Evolutionary conservation across 345 rosid genomes (phyloP), one percentile per base, ranked within the genome.

Genomic region (Brassica incana): DNA sequence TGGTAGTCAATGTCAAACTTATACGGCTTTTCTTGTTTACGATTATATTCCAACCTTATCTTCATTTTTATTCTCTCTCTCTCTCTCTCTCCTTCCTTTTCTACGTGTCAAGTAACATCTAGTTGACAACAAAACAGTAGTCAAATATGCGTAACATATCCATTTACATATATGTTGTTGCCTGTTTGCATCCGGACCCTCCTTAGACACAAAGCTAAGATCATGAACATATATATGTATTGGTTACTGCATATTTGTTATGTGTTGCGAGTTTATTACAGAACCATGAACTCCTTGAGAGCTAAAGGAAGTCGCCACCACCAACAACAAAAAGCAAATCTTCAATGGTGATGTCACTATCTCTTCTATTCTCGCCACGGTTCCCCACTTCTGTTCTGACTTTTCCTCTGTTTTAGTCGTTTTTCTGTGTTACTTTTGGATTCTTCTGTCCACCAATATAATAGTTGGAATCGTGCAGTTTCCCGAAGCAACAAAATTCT

Each of bases 361-460:
- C 67, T 75, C 76, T 65, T 38, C 72, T 75, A 65, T 25, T 75
- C 71, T 80, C 50, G 68, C 76, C 83, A 65, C n/a, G 71, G 77
- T 71, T 80, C 77, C 83, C 80, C 83, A 76, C 83, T 76, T 80
- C 56, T 80, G 64, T 20, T 69, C 61, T 76, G 73, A 70, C 77
- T 80, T 75, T 76, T 76, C 2, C 36, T 20, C 60, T 62, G 6
- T 50, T 69, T 69, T 61, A n/a, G 18, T 74, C 38, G 5, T 69
- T 69, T 18, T 33, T 71, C 14, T 50, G n/a, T 50, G 23, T 45
- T 38, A 25, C n/a, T 67, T 38, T 66, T 18, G 62, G 50, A 18
- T 45, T 63, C 82, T 45, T 73, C 20, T 73, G 43, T 65, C 30
- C 77, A 71, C 77, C 69, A 76, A 63, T 71, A 59, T 70, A 76